Evolutionary conservation across 169 alveolate species (phyloP).

Genomic region (Eimeria acervulina): DNA sequence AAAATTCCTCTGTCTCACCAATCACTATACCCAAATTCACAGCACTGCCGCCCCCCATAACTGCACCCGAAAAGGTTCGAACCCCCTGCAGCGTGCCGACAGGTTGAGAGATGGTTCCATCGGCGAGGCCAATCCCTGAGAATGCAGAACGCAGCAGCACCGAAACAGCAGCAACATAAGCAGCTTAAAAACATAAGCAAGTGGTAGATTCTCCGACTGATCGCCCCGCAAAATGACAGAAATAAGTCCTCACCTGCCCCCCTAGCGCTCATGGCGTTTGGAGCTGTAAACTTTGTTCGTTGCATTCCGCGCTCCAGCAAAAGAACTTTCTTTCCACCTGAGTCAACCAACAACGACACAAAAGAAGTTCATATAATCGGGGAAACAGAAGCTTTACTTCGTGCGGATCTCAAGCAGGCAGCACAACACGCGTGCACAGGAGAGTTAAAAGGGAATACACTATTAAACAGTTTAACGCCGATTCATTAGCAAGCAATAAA

Average conservation of each 20-base stretch:
- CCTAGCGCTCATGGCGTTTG: conserved; percentile 79
- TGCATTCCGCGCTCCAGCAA: conserved; percentile 88
- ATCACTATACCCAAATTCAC: conserved; percentile 88
- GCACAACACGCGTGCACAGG: background rate
- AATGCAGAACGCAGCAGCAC: background rate
- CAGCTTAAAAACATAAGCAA: background rate
- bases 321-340: conserved; percentile 80
- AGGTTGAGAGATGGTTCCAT: conserved; percentile 85
- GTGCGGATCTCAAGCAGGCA: too few species aligned
- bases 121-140: conserved; percentile 86
- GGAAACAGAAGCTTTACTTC: background rate
- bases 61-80: conserved; percentile 86
- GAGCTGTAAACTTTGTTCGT: conserved; percentile 79
- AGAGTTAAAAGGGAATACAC: background rate
- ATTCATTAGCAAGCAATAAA: background rate
- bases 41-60: conserved; percentile 89
- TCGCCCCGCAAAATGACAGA: background rate
- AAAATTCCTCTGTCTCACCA: conserved; percentile 85
- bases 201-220: background rate
- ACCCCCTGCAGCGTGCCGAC: conserved; percentile 87
- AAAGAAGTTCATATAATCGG: background rate
- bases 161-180: background rate
- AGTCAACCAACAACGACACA: background rate
- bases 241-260: conserved; percentile 85
- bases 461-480: background rate